Evolutionary conservation across 2,329 filamentous ascomycete genomes (phyloP).

Genomic region (Phyllosticta citribraziliensis): DNA sequence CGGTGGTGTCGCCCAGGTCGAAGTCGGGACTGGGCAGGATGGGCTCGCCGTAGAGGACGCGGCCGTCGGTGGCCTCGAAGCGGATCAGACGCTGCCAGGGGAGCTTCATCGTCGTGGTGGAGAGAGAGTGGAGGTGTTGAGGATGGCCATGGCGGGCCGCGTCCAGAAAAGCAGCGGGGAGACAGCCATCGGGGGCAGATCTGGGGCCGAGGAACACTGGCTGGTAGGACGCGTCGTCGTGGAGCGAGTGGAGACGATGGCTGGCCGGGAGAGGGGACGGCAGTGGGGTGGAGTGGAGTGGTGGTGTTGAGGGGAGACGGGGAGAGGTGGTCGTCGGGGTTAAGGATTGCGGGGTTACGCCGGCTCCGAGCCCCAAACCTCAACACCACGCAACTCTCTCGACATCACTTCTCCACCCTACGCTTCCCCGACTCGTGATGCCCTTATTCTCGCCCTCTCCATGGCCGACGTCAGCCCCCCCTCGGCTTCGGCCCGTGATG

Average conservation of each 20-base stretch:
- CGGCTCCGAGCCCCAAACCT: background rate
- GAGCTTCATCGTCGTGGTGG: background rate
- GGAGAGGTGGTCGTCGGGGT: background rate
- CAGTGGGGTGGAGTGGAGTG: background rate
- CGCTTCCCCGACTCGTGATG: background rate
- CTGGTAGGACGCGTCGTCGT: background rate
- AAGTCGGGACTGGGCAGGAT: constrained; percentile 36
- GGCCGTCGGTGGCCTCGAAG: constrained; percentile 43
- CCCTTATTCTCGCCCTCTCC: background rate
- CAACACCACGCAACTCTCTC: background rate
- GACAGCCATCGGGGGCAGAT: background rate
- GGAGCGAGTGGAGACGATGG: background rate
- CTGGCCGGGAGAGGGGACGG: background rate
- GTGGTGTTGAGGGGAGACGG: background rate
- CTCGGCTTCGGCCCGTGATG: background rate
- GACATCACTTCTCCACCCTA: background rate
- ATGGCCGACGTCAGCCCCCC: background rate
- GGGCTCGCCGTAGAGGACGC: constrained; percentile 43
- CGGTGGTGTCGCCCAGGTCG: constrained; percentile 41
- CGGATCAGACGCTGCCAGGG: constrained; percentile 46
- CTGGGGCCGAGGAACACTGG: background rate
- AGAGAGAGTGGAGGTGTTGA: background rate
- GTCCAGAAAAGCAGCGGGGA: background rate
- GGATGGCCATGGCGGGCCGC: background rate
- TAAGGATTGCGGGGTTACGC: background rate